Conservation (phyloP, 176 grass and related monocot genomes). For the Avena eriantha region DNA sequence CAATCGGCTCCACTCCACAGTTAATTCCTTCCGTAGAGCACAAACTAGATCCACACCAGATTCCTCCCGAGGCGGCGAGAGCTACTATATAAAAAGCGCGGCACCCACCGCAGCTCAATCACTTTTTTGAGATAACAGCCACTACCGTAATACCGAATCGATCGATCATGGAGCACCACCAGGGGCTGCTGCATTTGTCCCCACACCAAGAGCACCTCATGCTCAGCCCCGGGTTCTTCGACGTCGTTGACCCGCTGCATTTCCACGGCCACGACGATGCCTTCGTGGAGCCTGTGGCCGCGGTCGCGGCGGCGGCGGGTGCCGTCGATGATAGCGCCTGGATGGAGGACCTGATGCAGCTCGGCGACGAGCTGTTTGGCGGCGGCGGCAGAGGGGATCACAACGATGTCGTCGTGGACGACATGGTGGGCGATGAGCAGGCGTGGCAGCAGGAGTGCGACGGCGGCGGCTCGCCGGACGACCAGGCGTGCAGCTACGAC, state of each 20-base stretch:
- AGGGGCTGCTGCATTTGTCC: slow-evolving; percentile 10
- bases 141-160: not conserved
- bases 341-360: slow-evolving; percentile 57
- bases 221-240: slow-evolving; percentile 31
- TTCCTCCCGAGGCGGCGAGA: not conserved
- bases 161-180: too few relatives aligned
- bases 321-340: slow-evolving; percentile 20
- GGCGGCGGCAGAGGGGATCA: not conserved
- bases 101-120: not conserved
- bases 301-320: not conserved
- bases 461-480: slow-evolving; percentile 15
- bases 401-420: not conserved
- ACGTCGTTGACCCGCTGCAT: slow-evolving; percentile 10
- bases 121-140: not conserved
- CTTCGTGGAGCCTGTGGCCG: not conserved
- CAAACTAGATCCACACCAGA: not conserved
- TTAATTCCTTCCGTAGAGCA: not conserved
- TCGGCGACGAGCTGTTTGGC: slow-evolving; percentile 51
- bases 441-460: slow-evolving; percentile 15
- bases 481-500: slow-evolving; percentile 16
- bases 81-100: slow-evolving; percentile 20
- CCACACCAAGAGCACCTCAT: slow-evolving; percentile 36
- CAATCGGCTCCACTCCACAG: not conserved
- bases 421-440: not conserved
- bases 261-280: not conserved